phyloP scores from a whole-genome alignment of 2,329 filamentous ascomycete genomes.

The Diplocarpon rosae region DNA sequence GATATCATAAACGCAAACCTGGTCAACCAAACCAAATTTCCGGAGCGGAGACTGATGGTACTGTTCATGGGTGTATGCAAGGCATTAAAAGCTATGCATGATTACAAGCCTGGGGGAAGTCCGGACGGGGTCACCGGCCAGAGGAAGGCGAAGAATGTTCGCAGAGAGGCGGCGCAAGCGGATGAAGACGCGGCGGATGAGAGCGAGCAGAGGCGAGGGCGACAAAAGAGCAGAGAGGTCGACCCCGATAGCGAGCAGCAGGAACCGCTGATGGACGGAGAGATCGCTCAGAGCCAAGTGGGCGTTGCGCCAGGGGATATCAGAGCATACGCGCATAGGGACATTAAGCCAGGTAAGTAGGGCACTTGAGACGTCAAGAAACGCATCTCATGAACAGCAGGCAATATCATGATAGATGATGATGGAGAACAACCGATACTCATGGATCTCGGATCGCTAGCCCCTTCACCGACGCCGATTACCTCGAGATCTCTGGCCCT shows the following conservation, averaged over 20 bases:
- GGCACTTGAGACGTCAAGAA: background rate
- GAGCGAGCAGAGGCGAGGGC: constrained; percentile 29
- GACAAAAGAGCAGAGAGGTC: constrained; percentile 31
- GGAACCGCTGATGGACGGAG: constrained; percentile 71
- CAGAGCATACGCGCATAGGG: constrained; percentile 82
- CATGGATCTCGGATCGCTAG: constrained; percentile 93
- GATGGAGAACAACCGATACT: constrained; percentile 80
- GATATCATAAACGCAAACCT: constrained; percentile 98
- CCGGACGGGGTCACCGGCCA: constrained; percentile 38
- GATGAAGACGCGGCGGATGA: constrained; percentile 32
- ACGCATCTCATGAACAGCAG: constrained; percentile 27
- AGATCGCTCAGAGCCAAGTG: constrained; percentile 56
- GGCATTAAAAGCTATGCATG: constrained; percentile 82
- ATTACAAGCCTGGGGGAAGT: constrained; percentile 61
- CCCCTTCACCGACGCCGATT: constrained; percentile 59
- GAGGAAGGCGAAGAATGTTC: constrained; percentile 34
- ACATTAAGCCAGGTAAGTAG: constrained; percentile 83
- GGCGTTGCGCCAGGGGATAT: constrained; percentile 57
- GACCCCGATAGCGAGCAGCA: constrained; percentile 65
- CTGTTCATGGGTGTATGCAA: constrained; percentile 87
- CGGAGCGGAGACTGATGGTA: constrained; percentile 77
- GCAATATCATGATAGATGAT: constrained; percentile 98
- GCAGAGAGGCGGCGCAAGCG: constrained; percentile 28
- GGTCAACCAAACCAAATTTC: constrained; percentile 86
- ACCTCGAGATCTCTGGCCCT: constrained; percentile 35